These are phyloP conservation scores for Apostasia shenzhenica DNA, from an alignment of 106 monocot genomes.

Conservation along the genomic window DNA sequence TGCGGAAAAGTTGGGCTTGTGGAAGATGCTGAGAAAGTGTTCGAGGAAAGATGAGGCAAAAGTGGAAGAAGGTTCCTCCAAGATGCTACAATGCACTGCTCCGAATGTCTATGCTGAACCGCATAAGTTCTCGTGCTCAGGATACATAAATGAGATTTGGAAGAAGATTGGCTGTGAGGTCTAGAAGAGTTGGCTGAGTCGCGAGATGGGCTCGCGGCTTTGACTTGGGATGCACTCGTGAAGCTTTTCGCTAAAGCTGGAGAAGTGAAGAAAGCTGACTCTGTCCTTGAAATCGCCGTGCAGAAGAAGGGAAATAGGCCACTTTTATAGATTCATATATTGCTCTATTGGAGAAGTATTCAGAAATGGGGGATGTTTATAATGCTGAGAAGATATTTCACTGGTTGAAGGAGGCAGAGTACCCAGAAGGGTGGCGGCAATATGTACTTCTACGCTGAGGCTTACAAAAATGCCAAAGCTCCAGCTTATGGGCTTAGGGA, in stretches of 20 bases:
- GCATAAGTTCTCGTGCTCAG: too few species aligned
- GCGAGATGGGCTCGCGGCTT: too few species aligned
- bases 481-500: conserved; percentile 78
- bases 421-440: conserved; percentile 23
- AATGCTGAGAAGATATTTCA: conserved; percentile 72
- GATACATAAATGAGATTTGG: too few species aligned
- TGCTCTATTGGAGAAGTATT: conserved; percentile 41
- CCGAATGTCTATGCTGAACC: conserved; percentile 67
- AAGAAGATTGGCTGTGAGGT: too few species aligned
- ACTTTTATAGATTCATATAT: conserved; percentile 43
- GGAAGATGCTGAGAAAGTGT: conserved; percentile 58
- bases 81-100: conserved; percentile 51
- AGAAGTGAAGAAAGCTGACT: conserved; percentile 67
- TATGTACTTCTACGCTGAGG: conserved; percentile 39
- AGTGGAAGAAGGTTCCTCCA: conserved; percentile 35
- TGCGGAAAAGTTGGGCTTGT: conserved; percentile 60
- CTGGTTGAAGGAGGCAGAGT: conserved; percentile 34
- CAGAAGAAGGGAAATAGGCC: conserved; percentile 30
- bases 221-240: conserved; percentile 67
- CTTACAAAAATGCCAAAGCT: conserved; percentile 45
- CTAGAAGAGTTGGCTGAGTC: too few species aligned
- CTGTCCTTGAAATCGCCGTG: conserved; percentile 40
- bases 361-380: conserved; percentile 53
- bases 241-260: conserved; percentile 58
- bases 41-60: conserved; percentile 41